Percentiles rank a stretch among this genome's conserved stretches.
Conservation (phyloP, 768 basidiomycete genomes). For the Amanita inopinata region DNA sequence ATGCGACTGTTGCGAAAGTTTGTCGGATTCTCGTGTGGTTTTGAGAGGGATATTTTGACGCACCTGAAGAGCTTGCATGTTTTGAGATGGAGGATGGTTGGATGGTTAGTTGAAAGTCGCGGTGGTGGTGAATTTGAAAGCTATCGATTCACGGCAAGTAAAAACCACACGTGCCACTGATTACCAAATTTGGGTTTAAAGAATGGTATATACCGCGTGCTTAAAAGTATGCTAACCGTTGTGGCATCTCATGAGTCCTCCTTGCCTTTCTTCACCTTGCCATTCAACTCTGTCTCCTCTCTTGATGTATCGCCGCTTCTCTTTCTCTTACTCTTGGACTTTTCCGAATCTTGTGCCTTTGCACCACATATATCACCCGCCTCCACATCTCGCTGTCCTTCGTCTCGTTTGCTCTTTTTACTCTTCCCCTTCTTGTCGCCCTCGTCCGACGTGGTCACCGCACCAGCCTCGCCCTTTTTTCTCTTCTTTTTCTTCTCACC, state of each 20-base stretch:
- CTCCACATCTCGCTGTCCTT: not conserved
- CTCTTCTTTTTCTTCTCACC: conserved; percentile 25
- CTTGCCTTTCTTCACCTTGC: not conserved
- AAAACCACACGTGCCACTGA: not conserved
- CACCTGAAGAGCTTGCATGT: conserved; percentile 36
- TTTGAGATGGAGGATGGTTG: conserved; percentile 10
- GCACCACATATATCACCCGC: not conserved
- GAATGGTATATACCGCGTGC: too few species aligned
- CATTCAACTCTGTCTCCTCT: not conserved
- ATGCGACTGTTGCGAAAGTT: conserved; percentile 56
- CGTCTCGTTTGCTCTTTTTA: conserved; percentile 3
- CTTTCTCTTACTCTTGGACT: conserved; percentile 14
- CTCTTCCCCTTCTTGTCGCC: conserved; percentile 17
- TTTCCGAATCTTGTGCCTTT: too few species aligned
- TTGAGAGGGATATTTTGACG: not conserved
- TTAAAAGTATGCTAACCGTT: too few species aligned
- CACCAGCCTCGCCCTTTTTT: conserved; percentile 21
- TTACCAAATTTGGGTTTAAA: too few species aligned
- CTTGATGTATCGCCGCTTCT: conserved; percentile 14
- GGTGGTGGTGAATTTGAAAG: not conserved
- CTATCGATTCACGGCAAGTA: conserved; percentile 4
- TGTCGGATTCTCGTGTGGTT: conserved; percentile 4
- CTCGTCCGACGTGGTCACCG: conserved; percentile 21
- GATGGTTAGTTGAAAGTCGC: not conserved
- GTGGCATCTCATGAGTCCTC: not conserved